A percentile compares a stretch with the other conserved stretches of the same genome.
Evolutionary conservation across 306 rosid genomes (phyloP).

Genomic region (Astragalus glycyphyllos): DNA sequence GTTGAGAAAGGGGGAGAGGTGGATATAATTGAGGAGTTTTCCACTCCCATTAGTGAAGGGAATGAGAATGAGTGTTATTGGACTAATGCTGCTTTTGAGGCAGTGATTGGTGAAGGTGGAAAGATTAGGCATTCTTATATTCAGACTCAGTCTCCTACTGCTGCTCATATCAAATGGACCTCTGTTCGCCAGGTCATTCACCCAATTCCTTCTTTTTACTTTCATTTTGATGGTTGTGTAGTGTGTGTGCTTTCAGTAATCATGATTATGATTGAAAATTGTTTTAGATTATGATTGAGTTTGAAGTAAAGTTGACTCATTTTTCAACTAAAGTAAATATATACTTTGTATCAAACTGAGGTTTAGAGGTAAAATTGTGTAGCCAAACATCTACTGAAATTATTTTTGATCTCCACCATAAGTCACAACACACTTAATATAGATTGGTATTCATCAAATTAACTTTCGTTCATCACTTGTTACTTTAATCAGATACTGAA

Average conservation of each 20-base stretch:
- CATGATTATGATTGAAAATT: not conserved
- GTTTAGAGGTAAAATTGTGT: no score
- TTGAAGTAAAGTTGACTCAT: not conserved
- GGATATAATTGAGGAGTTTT: conserved; percentile 77
- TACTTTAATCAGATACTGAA: not conserved
- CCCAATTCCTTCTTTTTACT: not conserved
- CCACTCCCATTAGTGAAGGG: conserved; percentile 44
- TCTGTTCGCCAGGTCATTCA: conserved; percentile 70
- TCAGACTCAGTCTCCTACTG: conserved; percentile 73
- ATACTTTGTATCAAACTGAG: no score
- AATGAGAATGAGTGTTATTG: conserved; percentile 57
- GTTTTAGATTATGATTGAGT: not conserved
- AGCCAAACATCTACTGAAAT: no score
- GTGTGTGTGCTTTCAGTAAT: no score
- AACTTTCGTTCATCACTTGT: not conserved
- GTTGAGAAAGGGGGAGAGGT: conserved; percentile 84
- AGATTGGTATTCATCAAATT: no score
- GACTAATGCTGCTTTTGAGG: conserved; percentile 82
- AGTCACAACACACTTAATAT: no score
- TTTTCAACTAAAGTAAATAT: no score
- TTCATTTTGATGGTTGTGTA: not conserved
- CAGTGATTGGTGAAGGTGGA: conserved; percentile 72
- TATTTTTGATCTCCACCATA: no score
- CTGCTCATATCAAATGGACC: conserved; percentile 97
- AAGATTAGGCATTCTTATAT: conserved; percentile 84